Percentiles rank a stretch among this genome's conserved stretches.
phyloP scores from a whole-genome alignment of 2,329 filamentous ascomycete species.

The Aspergillus sp. region DNA sequence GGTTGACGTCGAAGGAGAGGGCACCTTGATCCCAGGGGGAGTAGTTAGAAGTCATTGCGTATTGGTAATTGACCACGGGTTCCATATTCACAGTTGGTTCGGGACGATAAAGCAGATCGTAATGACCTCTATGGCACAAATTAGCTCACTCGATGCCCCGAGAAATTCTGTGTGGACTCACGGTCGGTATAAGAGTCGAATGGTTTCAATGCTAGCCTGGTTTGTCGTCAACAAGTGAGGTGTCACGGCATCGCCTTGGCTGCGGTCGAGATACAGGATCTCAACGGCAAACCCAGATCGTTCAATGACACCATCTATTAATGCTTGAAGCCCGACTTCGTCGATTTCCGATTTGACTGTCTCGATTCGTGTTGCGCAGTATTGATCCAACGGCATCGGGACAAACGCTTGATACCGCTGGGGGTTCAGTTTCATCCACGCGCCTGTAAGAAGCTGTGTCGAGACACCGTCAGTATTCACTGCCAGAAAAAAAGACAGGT shows the following conservation, averaged over 20 bases:
- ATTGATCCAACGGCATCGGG: conserved; percentile 56
- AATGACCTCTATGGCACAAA: conserved; percentile 61
- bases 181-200: conserved; percentile 63
- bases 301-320: conserved; percentile 73
- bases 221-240: conserved; percentile 35
- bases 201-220: conserved; percentile 48
- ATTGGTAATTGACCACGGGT: conserved; percentile 37
- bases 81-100: conserved; percentile 36
- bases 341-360: conserved; percentile 79
- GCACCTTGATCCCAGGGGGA: conserved; percentile 31
- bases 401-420: conserved; percentile 68
- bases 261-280: conserved; percentile 86
- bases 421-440: conserved; percentile 72
- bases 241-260: conserved; percentile 65
- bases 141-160: neutral
- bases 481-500: neutral
- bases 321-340: conserved; percentile 70
- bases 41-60: conserved; percentile 34
- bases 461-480: conserved; percentile 7
- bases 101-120: conserved; percentile 81
- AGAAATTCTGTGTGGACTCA: conserved; percentile 32
- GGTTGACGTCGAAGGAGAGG: conserved; percentile 34
- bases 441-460: conserved; percentile 66
- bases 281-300: conserved; percentile 74
- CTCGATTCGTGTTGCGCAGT: conserved; percentile 66